These are phyloP conservation scores for Begonia masoniana DNA, from an alignment of 306 rosid species.

Conservation along the genomic window DNA sequence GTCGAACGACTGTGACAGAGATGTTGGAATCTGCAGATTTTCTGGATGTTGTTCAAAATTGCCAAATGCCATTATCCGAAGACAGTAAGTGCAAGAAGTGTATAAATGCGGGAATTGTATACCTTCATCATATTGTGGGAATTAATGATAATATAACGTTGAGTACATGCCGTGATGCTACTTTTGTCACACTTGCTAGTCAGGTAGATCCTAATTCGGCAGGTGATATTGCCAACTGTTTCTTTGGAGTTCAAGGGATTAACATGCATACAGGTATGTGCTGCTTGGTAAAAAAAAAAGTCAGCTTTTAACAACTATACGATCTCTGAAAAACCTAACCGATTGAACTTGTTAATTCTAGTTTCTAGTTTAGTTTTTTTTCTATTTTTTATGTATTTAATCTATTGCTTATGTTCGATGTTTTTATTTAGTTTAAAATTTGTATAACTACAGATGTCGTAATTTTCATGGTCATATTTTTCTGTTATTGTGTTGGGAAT, in stretches of 20 bases:
- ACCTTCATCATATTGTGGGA: conserved; percentile 61
- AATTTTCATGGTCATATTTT: too few relatives aligned
- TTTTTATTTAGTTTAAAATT: too few relatives aligned
- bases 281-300: too few relatives aligned
- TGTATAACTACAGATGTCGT: too few relatives aligned
- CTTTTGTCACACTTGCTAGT: conserved; percentile 73
- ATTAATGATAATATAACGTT: conserved; percentile 58
- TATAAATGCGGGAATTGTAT: conserved; percentile 61
- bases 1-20: conserved; percentile 58
- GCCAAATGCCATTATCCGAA: conserved; percentile 52
- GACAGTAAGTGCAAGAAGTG: conserved; percentile 68
- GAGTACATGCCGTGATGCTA: conserved; percentile 88
- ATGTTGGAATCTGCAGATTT: conserved; percentile 82
- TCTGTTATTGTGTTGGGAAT: too few relatives aligned
- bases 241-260: conserved; percentile 84
- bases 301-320: too few relatives aligned
- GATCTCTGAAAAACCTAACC: too few relatives aligned
- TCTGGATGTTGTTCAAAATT: conserved; percentile 40
- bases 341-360: too few relatives aligned
- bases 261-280: conserved; percentile 40
- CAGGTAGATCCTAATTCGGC: conserved; percentile 49
- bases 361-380: too few relatives aligned
- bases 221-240: conserved; percentile 71
- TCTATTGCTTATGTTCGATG: too few relatives aligned
- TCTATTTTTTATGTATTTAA: too few relatives aligned